Evolutionary conservation across 495 filamentous ascomycete species (phyloP).

Genomic region (Achaetomiella virescens): DNA sequence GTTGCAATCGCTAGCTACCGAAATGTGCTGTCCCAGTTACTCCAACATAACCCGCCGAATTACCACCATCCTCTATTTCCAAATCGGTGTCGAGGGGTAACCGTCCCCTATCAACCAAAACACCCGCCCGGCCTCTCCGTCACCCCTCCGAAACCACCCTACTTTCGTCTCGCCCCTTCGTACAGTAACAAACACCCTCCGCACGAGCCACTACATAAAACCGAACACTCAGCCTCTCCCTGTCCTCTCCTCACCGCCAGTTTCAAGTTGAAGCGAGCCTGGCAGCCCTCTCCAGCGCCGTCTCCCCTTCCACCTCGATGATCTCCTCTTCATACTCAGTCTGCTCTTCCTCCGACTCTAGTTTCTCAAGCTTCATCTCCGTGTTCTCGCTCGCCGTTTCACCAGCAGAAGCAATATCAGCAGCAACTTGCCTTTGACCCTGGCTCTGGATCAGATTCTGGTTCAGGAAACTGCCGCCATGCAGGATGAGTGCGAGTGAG

Average conservation of each 20-base stretch:
- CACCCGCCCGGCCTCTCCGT: too few species aligned
- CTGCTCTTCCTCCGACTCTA: not conserved
- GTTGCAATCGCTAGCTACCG: too few species aligned
- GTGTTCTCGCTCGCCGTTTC: not conserved
- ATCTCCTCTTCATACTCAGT: slow-evolving; percentile 14
- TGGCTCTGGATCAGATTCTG: not conserved
- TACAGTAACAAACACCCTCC: not conserved
- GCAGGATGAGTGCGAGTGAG: too few species aligned
- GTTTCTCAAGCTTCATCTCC: not conserved
- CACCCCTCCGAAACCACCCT: not conserved
- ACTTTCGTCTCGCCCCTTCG: not conserved
- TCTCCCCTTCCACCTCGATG: slow-evolving; percentile 10
- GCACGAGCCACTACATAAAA: not conserved
- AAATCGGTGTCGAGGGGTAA: too few species aligned
- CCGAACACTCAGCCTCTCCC: not conserved
- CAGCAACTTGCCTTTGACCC: not conserved
- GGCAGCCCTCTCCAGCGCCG: slow-evolving; percentile 12
- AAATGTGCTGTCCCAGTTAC: too few species aligned
- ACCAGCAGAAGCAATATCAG: not conserved
- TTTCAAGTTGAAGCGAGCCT: not conserved
- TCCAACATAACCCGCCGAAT: too few species aligned
- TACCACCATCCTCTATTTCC: too few species aligned
- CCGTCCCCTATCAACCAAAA: too few species aligned
- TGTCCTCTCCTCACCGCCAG: not conserved
- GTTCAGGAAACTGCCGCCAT: too few species aligned